Evolutionary conservation across 352 stramenopile genomes (phyloP), one percentile per base, ranked within the genome.

Genomic region (Globisporangium canariense): DNA sequence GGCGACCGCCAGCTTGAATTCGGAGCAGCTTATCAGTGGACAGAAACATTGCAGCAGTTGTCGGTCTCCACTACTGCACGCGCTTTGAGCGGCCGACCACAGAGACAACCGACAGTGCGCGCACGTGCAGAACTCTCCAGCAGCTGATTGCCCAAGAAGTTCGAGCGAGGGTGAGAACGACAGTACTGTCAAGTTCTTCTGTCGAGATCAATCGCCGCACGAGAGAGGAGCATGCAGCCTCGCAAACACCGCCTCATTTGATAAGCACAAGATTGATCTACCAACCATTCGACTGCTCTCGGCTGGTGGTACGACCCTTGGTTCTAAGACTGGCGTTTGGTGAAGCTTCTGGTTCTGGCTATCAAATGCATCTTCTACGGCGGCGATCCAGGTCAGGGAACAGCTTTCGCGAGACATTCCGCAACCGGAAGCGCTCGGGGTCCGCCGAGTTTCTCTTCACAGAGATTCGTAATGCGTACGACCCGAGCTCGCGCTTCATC

Each of bases 381-480:
- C 43, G 34, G 30, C 45, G 18, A 16, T 68, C 65, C 3, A 53
- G 47, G 14, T 77, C 73, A 16, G 61, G 62, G 9, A 41, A n/a
- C 28, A 74, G 69, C 62, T 77, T 75, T 57, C 69, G 50, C 41
- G 73, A 76, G 64, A 79, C 67, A 18, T 86, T 71, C 62, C 68
- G 40, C 53, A 74, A 75, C 46, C 78, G 75, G 2, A 61, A 63
- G n/a, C 70, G 78, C 16, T 74, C 75, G 1, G 75, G 76, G 18
- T 85, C 76, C 20, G 77, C 78, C 22, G 80, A 88, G 56, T 58
- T 83, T 22, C 51, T 83, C 34, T 72, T 81, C 40, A 10, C 58
- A 3, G 81, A 90, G 58, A 76, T 84, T 54, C 71, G 64, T 59
- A 88, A 83, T 51, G 78, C 81, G 2, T 88, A 85, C 57, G 81